Percentiles rank a stretch among this genome's conserved stretches.
These are phyloP conservation scores for Camellia sinensis DNA, from an alignment of 148 eudicot genomes.

Conservation along the genomic window DNA sequence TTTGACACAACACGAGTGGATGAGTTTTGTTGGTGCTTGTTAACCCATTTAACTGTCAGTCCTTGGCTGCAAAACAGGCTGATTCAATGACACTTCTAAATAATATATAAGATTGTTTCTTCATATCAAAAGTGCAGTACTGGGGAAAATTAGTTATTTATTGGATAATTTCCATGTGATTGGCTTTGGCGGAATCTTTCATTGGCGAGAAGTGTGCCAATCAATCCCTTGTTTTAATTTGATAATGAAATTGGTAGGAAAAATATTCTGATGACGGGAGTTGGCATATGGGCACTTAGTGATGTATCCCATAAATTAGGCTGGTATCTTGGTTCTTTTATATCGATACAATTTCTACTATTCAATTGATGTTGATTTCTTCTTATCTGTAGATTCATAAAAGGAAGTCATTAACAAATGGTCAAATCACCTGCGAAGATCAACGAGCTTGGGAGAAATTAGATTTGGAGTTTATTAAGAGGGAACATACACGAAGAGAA, in stretches of 20 bases:
- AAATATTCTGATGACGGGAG: background rate
- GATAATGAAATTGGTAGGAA: background rate
- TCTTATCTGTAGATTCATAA: constrained; percentile 43
- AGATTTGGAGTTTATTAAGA: constrained; percentile 53
- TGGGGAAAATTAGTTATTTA: background rate
- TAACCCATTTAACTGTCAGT: background rate
- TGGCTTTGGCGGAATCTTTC: background rate
- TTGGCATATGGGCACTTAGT: background rate
- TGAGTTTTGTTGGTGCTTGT: background rate
- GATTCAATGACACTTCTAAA: background rate
- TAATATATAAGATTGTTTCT: background rate
- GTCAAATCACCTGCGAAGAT: constrained; percentile 30
- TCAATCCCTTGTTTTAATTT: background rate
- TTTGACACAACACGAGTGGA: background rate
- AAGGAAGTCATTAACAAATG: constrained; percentile 44
- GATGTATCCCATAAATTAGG: background rate
- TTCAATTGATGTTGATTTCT: constrained; percentile 1
- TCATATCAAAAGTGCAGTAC: background rate
- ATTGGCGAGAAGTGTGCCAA: background rate
- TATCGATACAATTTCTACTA: background rate
- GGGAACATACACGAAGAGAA: constrained; percentile 33
- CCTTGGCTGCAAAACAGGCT: background rate
- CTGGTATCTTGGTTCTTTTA: background rate
- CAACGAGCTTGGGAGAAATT: constrained; percentile 59
- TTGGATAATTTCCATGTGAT: background rate